Base-by-base conservation (phyloP, 2,329 filamentous ascomycete genomes). In the Atkinsonella texensis region DNA sequence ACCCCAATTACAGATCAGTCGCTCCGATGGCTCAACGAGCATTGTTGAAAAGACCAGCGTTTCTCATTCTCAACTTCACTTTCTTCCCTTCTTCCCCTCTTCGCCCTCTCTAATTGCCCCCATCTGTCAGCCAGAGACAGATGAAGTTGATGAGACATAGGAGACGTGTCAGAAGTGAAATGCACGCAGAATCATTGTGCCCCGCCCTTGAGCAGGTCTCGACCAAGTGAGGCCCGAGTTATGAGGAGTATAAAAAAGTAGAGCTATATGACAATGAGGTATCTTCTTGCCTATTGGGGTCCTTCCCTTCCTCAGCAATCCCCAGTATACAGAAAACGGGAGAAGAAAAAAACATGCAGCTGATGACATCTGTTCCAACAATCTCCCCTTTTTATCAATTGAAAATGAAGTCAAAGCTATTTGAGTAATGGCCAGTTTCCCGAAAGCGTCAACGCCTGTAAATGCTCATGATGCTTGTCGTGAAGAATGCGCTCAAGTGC, bases 401-500 rank as follows among this genome's bases (percentile, higher is more conserved):
- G 6, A 12, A 43, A n/a, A 12, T 10, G 18, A 38, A 28, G 7
- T 17, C 11, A 35, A 43, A 39, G 47, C 43, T 15, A 23, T 38
- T 13, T 13, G 12, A 28, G 28, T 45, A 15, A 33, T n/a, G 7
- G 17, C 15, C 4, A 4, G 4, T 33, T 40, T 31, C 9, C 28
- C 35, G n/a, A 47, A 49, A 43, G 18, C 18, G 35, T 18, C 31
- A 53, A 54, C 53, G 47, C 51, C 50, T 48, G 50, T 50, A 51
- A 43, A 54, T 54, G 48, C 51, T 40, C 6, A 42, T 35, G 9
- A 11, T 32, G 31, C 18, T 38, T 50, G 43, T 38, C 42, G 13
- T 10, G 15, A 28, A 35, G 39, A 17, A 46, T 8, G 20, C 15
- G 32, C 40, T 32, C 33, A 9, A 7, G 41, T 18, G 17, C 41